These are phyloP conservation scores for Penicillium dipodomyicola DNA, from an alignment of 495 filamentous ascomycete genomes.

Conservation along the genomic window DNA sequence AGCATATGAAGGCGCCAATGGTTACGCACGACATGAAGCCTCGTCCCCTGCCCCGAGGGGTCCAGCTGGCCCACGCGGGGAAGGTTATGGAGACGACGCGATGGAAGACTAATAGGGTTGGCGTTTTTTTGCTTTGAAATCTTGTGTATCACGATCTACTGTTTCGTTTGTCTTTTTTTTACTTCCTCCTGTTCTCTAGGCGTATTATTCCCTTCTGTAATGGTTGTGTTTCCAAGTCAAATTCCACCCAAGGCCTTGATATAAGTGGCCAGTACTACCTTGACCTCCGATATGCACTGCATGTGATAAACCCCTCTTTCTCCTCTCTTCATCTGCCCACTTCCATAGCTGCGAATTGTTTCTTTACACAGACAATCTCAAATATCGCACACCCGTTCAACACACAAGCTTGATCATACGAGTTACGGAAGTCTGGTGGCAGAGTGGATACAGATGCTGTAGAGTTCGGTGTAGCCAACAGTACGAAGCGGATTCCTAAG, in stretches of 20 bases:
- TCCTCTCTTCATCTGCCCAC: background rate
- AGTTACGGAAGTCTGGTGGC: background rate
- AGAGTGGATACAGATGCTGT: constrained; percentile 1
- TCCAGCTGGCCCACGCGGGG: constrained; percentile 18
- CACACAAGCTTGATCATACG: background rate
- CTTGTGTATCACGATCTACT: constrained; percentile 12
- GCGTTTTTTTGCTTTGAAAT: constrained; percentile 12
- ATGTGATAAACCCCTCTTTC: constrained; percentile 2
- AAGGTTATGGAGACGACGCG: constrained; percentile 30
- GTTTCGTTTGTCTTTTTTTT: constrained; percentile 4
- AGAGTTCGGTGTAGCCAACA: constrained; percentile 8
- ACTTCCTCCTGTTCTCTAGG: background rate
- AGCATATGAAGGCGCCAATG: constrained; percentile 41
- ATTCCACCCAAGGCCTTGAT: background rate
- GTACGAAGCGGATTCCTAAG: constrained; percentile 17
- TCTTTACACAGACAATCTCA: background rate
- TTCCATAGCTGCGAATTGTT: background rate
- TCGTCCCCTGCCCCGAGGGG: constrained; percentile 31
- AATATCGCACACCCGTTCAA: background rate
- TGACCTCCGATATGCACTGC: background rate
- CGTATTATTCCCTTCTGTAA: background rate
- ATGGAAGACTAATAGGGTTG: constrained; percentile 32
- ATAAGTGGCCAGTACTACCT: constrained; percentile 3
- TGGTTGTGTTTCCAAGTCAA: constrained; percentile 3
- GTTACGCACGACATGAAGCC: constrained; percentile 40